Evolutionary conservation across 1,284 basidiomycete genomes (phyloP).

Genomic region (Thecaphora thlaspeos): DNA sequence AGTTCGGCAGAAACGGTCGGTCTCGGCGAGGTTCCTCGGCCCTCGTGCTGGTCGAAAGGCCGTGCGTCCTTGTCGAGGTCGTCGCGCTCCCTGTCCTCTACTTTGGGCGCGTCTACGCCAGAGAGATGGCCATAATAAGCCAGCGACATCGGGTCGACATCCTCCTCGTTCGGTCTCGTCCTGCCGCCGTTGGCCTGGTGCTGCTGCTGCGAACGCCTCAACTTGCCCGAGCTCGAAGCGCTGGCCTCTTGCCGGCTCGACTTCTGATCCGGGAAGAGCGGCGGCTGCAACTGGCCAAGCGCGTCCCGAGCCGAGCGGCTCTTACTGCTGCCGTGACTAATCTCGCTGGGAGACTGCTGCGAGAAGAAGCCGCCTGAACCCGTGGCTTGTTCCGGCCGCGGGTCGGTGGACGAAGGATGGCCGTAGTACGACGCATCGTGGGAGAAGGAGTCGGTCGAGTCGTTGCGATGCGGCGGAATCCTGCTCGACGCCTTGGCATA

Average conservation of each 20-base stretch:
- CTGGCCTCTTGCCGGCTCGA: too few relatives aligned
- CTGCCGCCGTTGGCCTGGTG: too few relatives aligned
- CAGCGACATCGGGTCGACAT: conserved; percentile 30
- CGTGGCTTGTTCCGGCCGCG: not conserved
- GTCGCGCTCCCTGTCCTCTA: conserved; percentile 13
- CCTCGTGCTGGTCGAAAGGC: not conserved
- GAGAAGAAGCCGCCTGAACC: conserved; percentile 15
- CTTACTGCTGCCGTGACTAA: conserved; percentile 2
- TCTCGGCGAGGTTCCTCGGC: not conserved
- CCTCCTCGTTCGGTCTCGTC: not conserved
- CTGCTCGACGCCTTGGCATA: not conserved
- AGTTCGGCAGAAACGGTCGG: conserved; percentile 25
- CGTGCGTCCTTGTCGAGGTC: conserved; percentile 3
- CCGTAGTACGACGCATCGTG: conserved; percentile 26
- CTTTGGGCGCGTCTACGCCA: conserved; percentile 1
- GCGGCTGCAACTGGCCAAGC: too few relatives aligned
- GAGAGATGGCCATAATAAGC: conserved; percentile 36
- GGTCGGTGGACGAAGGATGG: conserved; percentile 7
- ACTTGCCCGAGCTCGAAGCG: too few relatives aligned
- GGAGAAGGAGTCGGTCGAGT: conserved; percentile 1
- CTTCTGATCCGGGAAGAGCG: too few relatives aligned
- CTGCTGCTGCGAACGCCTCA: too few relatives aligned
- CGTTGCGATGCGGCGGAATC: not conserved
- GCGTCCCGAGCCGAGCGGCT: too few relatives aligned
- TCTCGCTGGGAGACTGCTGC: conserved; percentile 28